Evolutionary conservation across 2,329 filamentous ascomycete genomes (phyloP), one percentile per base, ranked within the genome.

Genomic region (Tolypocladium tropicale): DNA sequence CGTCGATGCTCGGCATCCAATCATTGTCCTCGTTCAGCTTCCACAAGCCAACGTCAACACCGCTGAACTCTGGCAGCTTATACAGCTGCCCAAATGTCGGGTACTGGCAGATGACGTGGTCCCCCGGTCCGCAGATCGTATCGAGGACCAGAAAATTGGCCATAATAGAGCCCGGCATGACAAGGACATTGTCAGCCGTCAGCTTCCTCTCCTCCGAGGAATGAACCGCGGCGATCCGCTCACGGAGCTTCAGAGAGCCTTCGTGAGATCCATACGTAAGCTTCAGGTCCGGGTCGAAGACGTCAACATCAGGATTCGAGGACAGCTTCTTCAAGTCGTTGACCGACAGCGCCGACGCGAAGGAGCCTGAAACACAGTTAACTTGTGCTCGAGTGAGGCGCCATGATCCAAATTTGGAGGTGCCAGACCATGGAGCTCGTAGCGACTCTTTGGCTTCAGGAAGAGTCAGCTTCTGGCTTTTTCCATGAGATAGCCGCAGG

Each of bases 61-160:
- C 89, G 3, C 91, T 72, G 49, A 82, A 85, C 61, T 78, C 76
- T 0, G 89, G 88, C 0, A 93, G 80, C n/a, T 82, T 74, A 65
- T 91, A 92, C 1, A 94, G 78, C 64, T 91, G 88, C 67, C 92
- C 88, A 64, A 91, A 93, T 0, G 89, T 90, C 18, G 90, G 90
- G 65, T 90, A 88, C 57, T 92, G 86, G 65, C 88, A 92, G 59
- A 94, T 82, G 54, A 91, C 85, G 76, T 94, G 90, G 65, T 93
- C 89, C 1, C 84, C 86, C 0, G 83, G 80, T 0, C 81, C 54
- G 48, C 33, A 62, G 34, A 53, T 16, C 1, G 84, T 76, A 68
- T 91, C 90, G 11, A 92, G 79, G 12, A 84, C 72, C 10, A 92
- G 73, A 63, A 89, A 88, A 65, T 94, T 94, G 9, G 89, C 89